Base-by-base conservation (phyloP, 2,329 filamentous ascomycete species). In the Fusarium udum region DNA sequence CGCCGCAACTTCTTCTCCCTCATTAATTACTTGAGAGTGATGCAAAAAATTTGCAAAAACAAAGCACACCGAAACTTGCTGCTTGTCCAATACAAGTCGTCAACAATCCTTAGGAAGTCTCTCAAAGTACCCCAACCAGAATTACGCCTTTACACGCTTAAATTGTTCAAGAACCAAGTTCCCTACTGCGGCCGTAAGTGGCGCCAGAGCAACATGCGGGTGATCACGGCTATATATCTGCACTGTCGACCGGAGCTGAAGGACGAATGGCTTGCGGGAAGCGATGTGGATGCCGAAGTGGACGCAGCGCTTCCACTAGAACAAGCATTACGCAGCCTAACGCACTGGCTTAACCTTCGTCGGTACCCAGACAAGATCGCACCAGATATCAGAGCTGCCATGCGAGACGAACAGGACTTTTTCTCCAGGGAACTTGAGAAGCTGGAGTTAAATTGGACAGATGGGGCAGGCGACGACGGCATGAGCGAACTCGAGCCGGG, bases 141-240 rank as follows among this genome's bases (percentile, higher is more conserved):
- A 78, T 87, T 99, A 45, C 91, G 96, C 11, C 91, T 97, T 48
- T 98, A 98, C 85, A 97, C 96, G 1, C 89, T 99, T 76, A 99
- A 99, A 83, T 88, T 99, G 0, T 98, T 98, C 91, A 99, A 99
- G 83, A 96, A 95, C 69, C 96, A 99, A 82, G 96, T 99, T 9
- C 96, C 96, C 2, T 99, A 97, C 85, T 98, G 95, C 82, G 95
- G 96, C 28, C 92, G 96, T 48, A 99, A 99, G 84, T 99, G 96
- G 96, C 92, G 96, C 20, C 96, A 98, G 84, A 92, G 91, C 76
- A 98, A 99, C 82, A 99, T 99, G 96, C 93, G 95, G 62, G 95
- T 98, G 79, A 99, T 99, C 79, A 99, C 96, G 1, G 95, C 95
- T 7, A 94, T 99, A 3, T 99, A 98, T 82, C 87, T 99, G 55